Evolutionary conservation across 257 asterid species (phyloP).

Genomic region (Penstemon barbatus): DNA sequence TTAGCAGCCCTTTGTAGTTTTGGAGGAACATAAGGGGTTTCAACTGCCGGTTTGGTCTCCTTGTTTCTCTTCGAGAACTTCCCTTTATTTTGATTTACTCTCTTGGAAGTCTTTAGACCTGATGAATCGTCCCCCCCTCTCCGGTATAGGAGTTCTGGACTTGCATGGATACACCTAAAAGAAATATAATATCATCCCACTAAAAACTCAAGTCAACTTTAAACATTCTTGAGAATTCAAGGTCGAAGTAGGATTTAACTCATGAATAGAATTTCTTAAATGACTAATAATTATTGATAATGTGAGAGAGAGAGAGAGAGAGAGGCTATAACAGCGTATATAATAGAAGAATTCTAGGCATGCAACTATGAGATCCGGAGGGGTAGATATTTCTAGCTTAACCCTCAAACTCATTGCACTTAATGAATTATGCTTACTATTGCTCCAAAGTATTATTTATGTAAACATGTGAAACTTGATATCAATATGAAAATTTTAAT

Average conservation of each 20-base stretch:
- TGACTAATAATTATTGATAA: no score
- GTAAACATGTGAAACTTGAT: neutral
- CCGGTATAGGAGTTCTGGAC: slow-evolving; percentile 52
- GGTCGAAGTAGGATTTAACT: neutral
- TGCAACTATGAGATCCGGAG: no score
- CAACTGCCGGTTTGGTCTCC: slow-evolving; percentile 54
- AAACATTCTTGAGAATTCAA: neutral
- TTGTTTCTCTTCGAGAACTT: slow-evolving; percentile 76
- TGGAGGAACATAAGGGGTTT: slow-evolving; percentile 78
- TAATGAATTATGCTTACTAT: no score
- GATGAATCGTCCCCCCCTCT: slow-evolving; percentile 44
- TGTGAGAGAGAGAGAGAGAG: no score
- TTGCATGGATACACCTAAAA: slow-evolving; percentile 71
- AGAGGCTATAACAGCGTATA: no score
- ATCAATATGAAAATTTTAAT: neutral
- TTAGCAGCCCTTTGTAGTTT: slow-evolving; percentile 51
- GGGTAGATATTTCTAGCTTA: no score
- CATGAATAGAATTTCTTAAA: neutral
- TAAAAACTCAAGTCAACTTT: neutral
- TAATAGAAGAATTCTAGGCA: no score
- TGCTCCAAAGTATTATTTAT: no score
- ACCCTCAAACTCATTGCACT: no score
- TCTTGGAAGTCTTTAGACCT: slow-evolving; percentile 52
- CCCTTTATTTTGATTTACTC: slow-evolving; percentile 55
- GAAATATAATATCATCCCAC: slow-evolving; percentile 19